Conservation (phyloP, 768 basidiomycete genomes). For the Naganishia friedmannii region DNA sequence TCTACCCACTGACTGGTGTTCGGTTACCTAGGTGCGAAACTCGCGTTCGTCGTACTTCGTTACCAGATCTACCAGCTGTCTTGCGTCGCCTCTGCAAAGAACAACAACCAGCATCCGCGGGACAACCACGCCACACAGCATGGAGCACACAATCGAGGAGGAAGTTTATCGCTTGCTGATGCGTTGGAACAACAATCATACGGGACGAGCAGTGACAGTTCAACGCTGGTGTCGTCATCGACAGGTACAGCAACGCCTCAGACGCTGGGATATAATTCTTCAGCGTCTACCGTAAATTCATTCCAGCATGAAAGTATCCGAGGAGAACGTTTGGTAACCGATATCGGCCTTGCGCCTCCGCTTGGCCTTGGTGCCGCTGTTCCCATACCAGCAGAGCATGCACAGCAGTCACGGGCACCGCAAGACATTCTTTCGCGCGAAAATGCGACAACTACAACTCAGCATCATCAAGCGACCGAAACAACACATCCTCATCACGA, state of each 20-base stretch:
- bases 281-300: not conserved
- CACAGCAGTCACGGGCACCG: not conserved
- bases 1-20: no score
- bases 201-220: not conserved
- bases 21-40: constrained; percentile 25
- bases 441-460: not conserved
- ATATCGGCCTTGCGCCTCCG: not conserved
- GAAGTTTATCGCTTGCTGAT: not conserved
- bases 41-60: constrained; percentile 36
- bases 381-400: not conserved
- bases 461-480: not conserved
- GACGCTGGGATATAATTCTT: not conserved
- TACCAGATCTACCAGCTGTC: constrained; percentile 58
- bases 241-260: not conserved
- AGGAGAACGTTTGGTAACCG: not conserved
- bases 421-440: not conserved
- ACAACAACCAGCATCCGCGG: constrained; percentile 69
- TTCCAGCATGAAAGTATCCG: not conserved
- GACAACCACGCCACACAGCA: constrained; percentile 64
- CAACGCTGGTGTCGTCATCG: not conserved
- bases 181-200: not conserved
- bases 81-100: constrained; percentile 71
- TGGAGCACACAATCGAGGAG: not conserved
- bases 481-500: not conserved
- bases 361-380: not conserved